These are phyloP conservation scores for Chrysopogon serrulatus DNA, from an alignment of 176 grass and related monocot genomes.

Conservation along the genomic window DNA sequence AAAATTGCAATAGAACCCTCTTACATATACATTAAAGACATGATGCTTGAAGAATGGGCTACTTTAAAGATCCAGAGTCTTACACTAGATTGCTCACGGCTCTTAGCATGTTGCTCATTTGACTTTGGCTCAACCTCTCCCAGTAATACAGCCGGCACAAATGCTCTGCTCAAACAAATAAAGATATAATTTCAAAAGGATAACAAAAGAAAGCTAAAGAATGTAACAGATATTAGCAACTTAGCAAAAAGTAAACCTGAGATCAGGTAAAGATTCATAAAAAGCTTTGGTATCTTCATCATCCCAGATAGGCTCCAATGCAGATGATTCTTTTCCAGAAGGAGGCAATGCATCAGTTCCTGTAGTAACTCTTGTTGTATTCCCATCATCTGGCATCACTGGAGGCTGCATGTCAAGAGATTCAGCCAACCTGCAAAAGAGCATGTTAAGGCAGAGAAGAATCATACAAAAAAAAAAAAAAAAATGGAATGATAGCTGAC, in stretches of 20 bases:
- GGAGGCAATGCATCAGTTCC: slow-evolving; percentile 56
- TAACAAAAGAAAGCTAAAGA: slow-evolving; percentile 11
- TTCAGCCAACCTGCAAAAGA: slow-evolving; percentile 74
- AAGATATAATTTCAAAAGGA: slow-evolving; percentile 17
- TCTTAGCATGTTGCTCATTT: slow-evolving; percentile 74
- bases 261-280: slow-evolving; percentile 96
- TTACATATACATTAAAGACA: neutral
- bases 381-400: slow-evolving; percentile 94
- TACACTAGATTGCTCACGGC: slow-evolving; percentile 80
- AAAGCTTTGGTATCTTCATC: slow-evolving; percentile 98
- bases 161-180: slow-evolving; percentile 63
- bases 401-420: slow-evolving; percentile 96
- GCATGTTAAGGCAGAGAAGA: slow-evolving; percentile 16
- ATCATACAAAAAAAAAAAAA: neutral
- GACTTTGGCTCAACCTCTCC: slow-evolving; percentile 85
- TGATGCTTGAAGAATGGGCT: slow-evolving; percentile 4
- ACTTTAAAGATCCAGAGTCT: slow-evolving; percentile 41
- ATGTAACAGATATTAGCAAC: neutral
- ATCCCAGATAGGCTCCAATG: slow-evolving; percentile 94
- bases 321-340: slow-evolving; percentile 68
- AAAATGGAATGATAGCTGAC: neutral
- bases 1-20: neutral
- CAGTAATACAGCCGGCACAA: slow-evolving; percentile 95
- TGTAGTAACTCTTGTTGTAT: slow-evolving; percentile 87
- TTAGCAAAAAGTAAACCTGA: slow-evolving; percentile 60